Evolutionary conservation across 23 red algal species (phyloP), one percentile per base, ranked within the genome.

Genomic region (Chondrus crispus): DNA sequence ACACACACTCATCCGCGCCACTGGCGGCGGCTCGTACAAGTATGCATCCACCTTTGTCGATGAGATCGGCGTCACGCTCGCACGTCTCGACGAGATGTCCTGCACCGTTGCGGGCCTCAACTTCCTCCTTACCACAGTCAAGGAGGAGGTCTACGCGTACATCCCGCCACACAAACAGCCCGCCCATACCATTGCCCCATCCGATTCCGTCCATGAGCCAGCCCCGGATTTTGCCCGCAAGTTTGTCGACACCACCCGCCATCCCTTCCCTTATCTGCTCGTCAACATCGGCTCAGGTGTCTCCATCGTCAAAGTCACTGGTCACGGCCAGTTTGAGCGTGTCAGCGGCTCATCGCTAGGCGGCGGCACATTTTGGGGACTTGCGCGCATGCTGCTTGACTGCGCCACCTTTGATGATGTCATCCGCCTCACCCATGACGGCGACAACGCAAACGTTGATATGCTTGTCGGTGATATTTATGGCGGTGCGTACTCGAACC

Each of bases 381-480:
- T 98, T 13, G 90, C 93, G 45, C 93, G 96, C 9, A 81, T 98
- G 71, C 89, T 98, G 44, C 89, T 94, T 24, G 93, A 98, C 79
- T 98, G 96, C 81, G 71, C 91, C 26, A 98, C 96, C n/a, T 98
- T 98, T 88, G 96, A 98, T 57, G 93, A 98, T 69, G 93, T 98
- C 19, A 98, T 98, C 54, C 91, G 89, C 13, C 70, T 98, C 43
- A 98, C 96, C 32, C 53, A 95, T 44, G 36, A 78, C 28, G 96
- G 96, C 8, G 88, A 98, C 54, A 98, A 98, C 58, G 78, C 81
- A 55, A 82, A 88, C 35, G 96, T 98, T n/a, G 96, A 98, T 63
- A 98, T 98, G 96, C 91, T 98, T 46, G 96, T 98, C 14, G 96
- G 96, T 28, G 96, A 98, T 50, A 98, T 98, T 24, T 98, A 98